Evolutionary conservation across 2,329 filamentous ascomycete genomes (phyloP), one percentile per base, ranked within the genome.

Genomic region (Hyphodiscus sp.): DNA sequence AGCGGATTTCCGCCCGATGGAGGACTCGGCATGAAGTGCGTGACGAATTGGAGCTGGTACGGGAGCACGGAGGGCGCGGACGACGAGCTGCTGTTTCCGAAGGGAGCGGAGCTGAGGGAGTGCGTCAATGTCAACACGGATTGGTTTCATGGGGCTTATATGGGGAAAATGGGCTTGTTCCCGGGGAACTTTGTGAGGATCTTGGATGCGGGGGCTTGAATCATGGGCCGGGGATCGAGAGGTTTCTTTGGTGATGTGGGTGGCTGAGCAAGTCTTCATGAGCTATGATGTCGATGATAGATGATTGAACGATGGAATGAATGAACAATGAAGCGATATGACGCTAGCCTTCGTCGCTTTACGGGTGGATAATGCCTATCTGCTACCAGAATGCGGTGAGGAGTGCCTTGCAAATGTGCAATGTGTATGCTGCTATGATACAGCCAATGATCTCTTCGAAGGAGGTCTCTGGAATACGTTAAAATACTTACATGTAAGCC

Each of bases 131-230:
- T 95, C 47, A 96, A 96, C 68, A 88, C 86, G 18, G 91, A 96
- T 68, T 97, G 91, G 91, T 91, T 80, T 65, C 87, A 86, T 72
- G 92, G 92, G 0, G 83, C 83, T 26, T 96, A 95, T 74, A 91
- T 90, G 72, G 91, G 90, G 0, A 74, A 73, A 20, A 84, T 82
- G 62, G 91, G 90, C 0, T 64, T 96, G 59, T 95, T 96, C 66
- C 91, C 91, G 4, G 84, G 85, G 7, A 80, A 82, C 8, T 92
- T 92, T 75, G 87, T 91, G 23, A 74, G 74, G 60, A 65, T 83
- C 26, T 58, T 80, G 45, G 60, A 61, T 46, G 52, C 42, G 13
- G 41, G 33, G 4, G 41, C 33, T 38, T 38, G 33, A 38, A 4
- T 2, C 2, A 2, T 38, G 33, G 16, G 4, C 11, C 13, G 2